Conservation (phyloP, 2,329 filamentous ascomycete genomes). For the Elsinoe ampelina region DNA sequence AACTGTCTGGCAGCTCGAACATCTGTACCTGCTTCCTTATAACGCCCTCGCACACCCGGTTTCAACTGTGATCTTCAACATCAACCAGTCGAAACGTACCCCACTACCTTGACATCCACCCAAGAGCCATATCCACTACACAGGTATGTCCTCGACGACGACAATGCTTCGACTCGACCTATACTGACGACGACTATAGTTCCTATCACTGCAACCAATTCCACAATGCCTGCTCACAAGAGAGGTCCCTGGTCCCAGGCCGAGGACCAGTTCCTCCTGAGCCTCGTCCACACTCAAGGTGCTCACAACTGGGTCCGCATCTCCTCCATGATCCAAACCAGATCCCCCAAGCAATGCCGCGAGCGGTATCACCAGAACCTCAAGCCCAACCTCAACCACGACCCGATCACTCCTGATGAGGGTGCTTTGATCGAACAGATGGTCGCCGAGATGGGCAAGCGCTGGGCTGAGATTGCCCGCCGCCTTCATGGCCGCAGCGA, state of each 20-base stretch:
- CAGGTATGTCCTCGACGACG: background rate
- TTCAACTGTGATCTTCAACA: constrained; percentile 14
- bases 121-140: background rate
- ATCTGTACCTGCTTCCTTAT: constrained; percentile 15
- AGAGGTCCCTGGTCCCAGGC: constrained; percentile 75
- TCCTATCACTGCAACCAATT: constrained; percentile 12
- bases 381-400: constrained; percentile 69
- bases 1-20: constrained; percentile 15
- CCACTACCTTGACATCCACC: constrained; percentile 2
- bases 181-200: constrained; percentile 18
- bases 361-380: constrained; percentile 93
- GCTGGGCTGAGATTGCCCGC: constrained; percentile 88
- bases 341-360: constrained; percentile 88
- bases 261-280: constrained; percentile 63
- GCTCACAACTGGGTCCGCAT: constrained; percentile 87
- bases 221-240: constrained; percentile 47
- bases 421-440: constrained; percentile 64
- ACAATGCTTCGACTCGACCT: constrained; percentile 15
- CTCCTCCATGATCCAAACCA: constrained; percentile 61
- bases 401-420: constrained; percentile 70
- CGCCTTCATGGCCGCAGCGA: constrained; percentile 76
- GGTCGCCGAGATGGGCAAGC: constrained; percentile 69
- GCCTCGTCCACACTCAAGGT: constrained; percentile 61
- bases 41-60: constrained; percentile 14
- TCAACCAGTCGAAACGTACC: constrained; percentile 14